Conservation (phyloP, 306 rosid genomes). For the Quercus aquifolioides region DNA sequence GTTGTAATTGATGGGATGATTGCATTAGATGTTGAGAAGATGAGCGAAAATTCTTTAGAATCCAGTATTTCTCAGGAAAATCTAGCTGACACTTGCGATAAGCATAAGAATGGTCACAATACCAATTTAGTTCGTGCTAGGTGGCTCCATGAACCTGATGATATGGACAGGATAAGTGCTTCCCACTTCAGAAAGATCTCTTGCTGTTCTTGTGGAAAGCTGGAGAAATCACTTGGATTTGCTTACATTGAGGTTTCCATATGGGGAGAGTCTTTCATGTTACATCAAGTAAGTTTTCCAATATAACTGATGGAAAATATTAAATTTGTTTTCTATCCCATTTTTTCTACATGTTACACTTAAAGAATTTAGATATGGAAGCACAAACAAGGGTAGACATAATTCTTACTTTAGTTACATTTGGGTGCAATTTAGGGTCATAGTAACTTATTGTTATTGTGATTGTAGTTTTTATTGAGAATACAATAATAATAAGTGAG, state of each 20-base stretch:
- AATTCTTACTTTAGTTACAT: background rate
- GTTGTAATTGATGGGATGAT: slow-evolving; percentile 13
- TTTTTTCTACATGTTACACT: background rate
- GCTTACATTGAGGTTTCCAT: slow-evolving; percentile 58
- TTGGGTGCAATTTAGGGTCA: background rate
- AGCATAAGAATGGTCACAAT: slow-evolving; percentile 31
- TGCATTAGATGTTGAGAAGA: slow-evolving; percentile 16
- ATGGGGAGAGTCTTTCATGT: slow-evolving; percentile 96
- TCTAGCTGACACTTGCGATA: slow-evolving; percentile 16
- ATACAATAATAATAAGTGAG: too few species aligned
- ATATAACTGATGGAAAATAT: background rate
- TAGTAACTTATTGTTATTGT: background rate
- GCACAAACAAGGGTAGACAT: background rate
- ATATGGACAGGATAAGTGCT: slow-evolving; percentile 60
- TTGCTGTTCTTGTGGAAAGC: slow-evolving; percentile 63
- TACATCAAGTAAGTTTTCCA: slow-evolving; percentile 74
- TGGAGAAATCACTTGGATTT: slow-evolving; percentile 59
- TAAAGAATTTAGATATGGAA: background rate
- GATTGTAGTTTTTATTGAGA: too few species aligned
- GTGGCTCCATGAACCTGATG: slow-evolving; percentile 90
- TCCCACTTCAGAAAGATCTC: slow-evolving; percentile 79
- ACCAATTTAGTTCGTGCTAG: slow-evolving; percentile 48
- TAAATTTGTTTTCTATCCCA: background rate
- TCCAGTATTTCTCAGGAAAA: slow-evolving; percentile 26
- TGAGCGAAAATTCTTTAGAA: slow-evolving; percentile 18